phyloP scores from a whole-genome alignment of 257 asterid genomes.

The Primulina huaijiensis region DNA sequence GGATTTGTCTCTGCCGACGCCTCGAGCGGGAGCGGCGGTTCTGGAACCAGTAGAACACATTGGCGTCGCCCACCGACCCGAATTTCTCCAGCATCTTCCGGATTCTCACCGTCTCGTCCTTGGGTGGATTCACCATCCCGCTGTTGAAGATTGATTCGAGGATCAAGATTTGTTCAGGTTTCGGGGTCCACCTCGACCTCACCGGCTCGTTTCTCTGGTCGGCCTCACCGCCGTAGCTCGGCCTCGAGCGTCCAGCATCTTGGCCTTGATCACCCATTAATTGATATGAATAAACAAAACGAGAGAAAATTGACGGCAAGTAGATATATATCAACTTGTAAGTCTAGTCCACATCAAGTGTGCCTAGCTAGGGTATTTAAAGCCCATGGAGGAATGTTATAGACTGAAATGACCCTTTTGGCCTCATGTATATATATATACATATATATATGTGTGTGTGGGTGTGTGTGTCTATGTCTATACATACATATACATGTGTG shows the following conservation, averaged over 20 bases:
- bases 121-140: slow-evolving; percentile 82
- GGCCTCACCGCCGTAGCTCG: not conserved
- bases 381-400: not conserved
- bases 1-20: slow-evolving; percentile 65
- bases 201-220: slow-evolving; percentile 43
- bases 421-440: not conserved
- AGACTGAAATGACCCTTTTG: not conserved
- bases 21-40: slow-evolving; percentile 82
- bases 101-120: slow-evolving; percentile 60
- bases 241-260: slow-evolving; percentile 1
- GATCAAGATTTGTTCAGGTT: slow-evolving; percentile 75
- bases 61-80: slow-evolving; percentile 77
- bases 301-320: not conserved
- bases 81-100: slow-evolving; percentile 63
- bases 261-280: slow-evolving; percentile 47
- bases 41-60: slow-evolving; percentile 91
- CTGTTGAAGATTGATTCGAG: slow-evolving; percentile 82
- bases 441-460: too few relatives aligned
- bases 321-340: not conserved
- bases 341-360: not conserved
- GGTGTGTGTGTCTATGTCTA: too few relatives aligned
- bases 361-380: not conserved
- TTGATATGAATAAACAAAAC: too few relatives aligned
- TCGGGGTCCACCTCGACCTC: slow-evolving; percentile 76
- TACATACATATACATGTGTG: too few relatives aligned